Conservation (phyloP, 768 basidiomycete genomes). For the Calocybe gangraenosa region DNA sequence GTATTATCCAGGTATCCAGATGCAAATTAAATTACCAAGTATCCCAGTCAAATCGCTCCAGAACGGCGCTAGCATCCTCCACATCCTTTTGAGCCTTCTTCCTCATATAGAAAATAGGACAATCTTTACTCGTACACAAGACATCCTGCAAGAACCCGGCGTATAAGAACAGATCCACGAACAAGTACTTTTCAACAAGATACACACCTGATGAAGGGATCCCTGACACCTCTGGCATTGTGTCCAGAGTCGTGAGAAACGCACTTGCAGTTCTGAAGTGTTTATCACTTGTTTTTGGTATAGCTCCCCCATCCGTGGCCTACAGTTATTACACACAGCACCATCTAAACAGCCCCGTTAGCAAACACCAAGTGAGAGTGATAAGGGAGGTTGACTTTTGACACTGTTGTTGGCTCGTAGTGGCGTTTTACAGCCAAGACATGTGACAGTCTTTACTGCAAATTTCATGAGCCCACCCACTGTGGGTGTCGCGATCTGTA, state of each 20-base stretch:
- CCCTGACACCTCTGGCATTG: slow-evolving; percentile 99
- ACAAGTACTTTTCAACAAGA: background rate
- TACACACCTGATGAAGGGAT: slow-evolving; percentile 82
- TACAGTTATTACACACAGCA: slow-evolving; percentile 94
- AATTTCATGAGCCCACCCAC: slow-evolving; percentile 99
- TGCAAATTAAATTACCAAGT: slow-evolving; percentile 46
- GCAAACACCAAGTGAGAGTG: background rate
- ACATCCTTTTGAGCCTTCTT: slow-evolving; percentile 99
- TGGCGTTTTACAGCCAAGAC: slow-evolving; percentile 93
- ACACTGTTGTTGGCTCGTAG: slow-evolving; percentile 74
- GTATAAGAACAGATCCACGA: background rate
- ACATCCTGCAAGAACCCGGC: slow-evolving; percentile 63
- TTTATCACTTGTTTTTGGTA: slow-evolving; percentile 84
- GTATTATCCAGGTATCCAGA: background rate
- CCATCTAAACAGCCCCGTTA: slow-evolving; percentile 52
- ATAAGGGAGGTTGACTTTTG: slow-evolving; percentile 40
- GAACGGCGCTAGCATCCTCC: slow-evolving; percentile 69
- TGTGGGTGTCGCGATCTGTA: slow-evolving; percentile 95
- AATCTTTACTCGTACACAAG: slow-evolving; percentile 93
- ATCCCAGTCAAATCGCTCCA: slow-evolving; percentile 84
- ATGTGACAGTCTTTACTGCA: slow-evolving; percentile 92
- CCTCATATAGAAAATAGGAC: slow-evolving; percentile 98
- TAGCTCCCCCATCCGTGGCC: slow-evolving; percentile 78
- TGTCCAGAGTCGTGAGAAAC: slow-evolving; percentile 95
- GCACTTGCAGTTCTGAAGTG: slow-evolving; percentile 80